A percentile compares a stretch with the other conserved stretches of the same genome.
These are phyloP conservation scores for Dothistroma septosporum DNA, from an alignment of 2,329 filamentous ascomycete species.

Conservation along the genomic window DNA sequence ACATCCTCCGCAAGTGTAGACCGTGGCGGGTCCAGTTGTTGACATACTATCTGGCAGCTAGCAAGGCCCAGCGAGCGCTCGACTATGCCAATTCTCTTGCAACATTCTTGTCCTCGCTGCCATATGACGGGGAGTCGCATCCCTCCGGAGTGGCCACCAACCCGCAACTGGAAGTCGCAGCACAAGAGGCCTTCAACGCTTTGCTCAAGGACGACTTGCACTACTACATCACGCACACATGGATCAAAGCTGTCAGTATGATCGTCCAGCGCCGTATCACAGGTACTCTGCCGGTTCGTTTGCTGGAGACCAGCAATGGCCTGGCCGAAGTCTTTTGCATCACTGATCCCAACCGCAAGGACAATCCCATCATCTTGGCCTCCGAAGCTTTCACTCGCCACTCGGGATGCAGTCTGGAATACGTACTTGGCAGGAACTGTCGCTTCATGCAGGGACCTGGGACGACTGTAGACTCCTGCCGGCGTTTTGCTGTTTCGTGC, in stretches of 20 bases:
- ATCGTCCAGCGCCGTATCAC: conserved; percentile 66
- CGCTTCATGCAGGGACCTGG: conserved; percentile 71
- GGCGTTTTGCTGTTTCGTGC: conserved; percentile 37
- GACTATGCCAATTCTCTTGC: conserved; percentile 66
- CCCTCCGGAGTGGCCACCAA: conserved; percentile 49
- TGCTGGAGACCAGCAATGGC: conserved; percentile 65
- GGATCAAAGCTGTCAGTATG: conserved; percentile 62
- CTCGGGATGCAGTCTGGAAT: conserved; percentile 69
- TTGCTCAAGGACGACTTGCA: conserved; percentile 63
- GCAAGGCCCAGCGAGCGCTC: conserved; percentile 65
- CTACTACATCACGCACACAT: conserved; percentile 66
- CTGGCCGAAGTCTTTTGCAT: conserved; percentile 73
- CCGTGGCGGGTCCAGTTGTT: conserved; percentile 17
- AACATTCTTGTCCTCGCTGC: conserved; percentile 53
- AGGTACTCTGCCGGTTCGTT: conserved; percentile 58
- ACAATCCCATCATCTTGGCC: conserved; percentile 73
- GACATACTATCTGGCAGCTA: conserved; percentile 13
- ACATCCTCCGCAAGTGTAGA: conserved; percentile 17
- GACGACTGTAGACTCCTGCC: conserved; percentile 40
- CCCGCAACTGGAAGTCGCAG: conserved; percentile 55
- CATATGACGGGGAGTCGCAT: neutral
- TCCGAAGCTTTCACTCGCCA: conserved; percentile 72
- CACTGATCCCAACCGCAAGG: conserved; percentile 65
- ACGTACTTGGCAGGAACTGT: conserved; percentile 71
- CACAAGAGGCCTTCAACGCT: conserved; percentile 58